Base-by-base conservation (phyloP, 202 grass and related monocot genomes). In the Saccharum hybrid region DNA sequence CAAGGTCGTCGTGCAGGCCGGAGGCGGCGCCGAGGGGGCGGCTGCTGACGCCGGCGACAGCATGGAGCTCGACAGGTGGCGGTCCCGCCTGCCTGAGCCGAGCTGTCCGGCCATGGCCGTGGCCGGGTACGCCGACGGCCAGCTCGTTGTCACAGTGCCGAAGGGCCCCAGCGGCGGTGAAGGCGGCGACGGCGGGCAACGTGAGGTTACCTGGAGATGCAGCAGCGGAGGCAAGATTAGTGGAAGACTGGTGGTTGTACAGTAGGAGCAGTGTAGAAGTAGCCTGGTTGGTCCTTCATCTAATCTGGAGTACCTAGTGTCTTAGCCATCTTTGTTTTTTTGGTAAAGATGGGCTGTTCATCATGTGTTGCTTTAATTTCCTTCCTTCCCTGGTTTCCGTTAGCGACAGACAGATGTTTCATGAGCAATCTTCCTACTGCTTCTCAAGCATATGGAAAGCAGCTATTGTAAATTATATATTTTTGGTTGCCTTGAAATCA, bases 101-200 rank as follows among this genome's bases (percentile, higher is more conserved):
- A 86, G 77, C 39, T 82, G 77, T 19, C 91, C 89, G 66, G 91
- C 84, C 49, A 52, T 86, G 80, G 69, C 94, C 1, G 65, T 87
- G 26, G 94, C 90, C 1, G 83, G 75, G 77, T 94, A 86, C 76
- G 77, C 84, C 26, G 73, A 87, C 56, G 91, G 89, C 6, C 63
- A 86, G 75, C 88, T 97, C 1, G 48, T 94, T 3, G 94, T 97
- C 11, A 92, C 84, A 38, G 90, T 97, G 74, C 94, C 94, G 2
- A 97, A 97, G 85, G 63, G 75, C 10, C 11, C 12, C 7, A 68
- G 11, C 1, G 60, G 72, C 4, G 9, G 8, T 10, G 82, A 88
- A 43, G 86, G 70, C 13, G 51, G n/a, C 42, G 43, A 70, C 1
- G 77, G 30, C 14, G 81, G 81, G 19, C 73, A 39, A 48, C 77